Conservation (phyloP, 192 early-diverging fungal genomes). For the Phlyctochytrium bullatum region DNA sequence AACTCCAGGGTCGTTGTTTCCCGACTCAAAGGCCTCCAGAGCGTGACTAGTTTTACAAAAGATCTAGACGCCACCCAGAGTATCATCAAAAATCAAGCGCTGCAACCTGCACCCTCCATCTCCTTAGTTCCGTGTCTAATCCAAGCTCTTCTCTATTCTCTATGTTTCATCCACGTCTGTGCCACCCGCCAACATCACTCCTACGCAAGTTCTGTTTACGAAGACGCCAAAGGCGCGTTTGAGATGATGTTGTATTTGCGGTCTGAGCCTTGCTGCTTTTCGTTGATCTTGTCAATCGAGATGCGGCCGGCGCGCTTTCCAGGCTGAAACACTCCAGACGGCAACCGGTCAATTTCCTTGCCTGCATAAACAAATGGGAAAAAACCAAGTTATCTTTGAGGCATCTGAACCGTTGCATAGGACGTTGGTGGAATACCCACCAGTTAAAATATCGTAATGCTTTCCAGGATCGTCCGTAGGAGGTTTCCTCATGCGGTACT, state of each 20-base stretch:
- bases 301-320: conserved; percentile 28
- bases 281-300: conserved; percentile 43
- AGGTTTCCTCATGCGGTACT: conserved; percentile 38
- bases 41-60: too few relatives aligned
- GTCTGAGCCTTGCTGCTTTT: conserved; percentile 14
- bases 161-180: background rate
- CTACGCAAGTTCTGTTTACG: background rate
- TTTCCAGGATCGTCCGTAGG: conserved; percentile 27
- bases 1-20: too few relatives aligned
- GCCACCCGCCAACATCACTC: background rate
- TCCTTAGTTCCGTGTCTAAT: too few relatives aligned
- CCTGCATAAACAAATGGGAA: conserved; percentile 9
- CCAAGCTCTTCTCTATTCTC: background rate
- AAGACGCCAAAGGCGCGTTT: conserved; percentile 9
- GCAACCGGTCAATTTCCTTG: background rate
- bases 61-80: too few relatives aligned
- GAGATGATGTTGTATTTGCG: conserved; percentile 41
- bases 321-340: conserved; percentile 4
- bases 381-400: conserved; percentile 9
- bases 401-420: too few relatives aligned
- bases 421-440: conserved; percentile 15
- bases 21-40: too few relatives aligned
- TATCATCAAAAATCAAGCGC: too few relatives aligned
- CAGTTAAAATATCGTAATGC: conserved; percentile 44
- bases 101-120: too few relatives aligned